Conservation (phyloP, 768 basidiomycete genomes). For the Leccinum uliginosum region DNA sequence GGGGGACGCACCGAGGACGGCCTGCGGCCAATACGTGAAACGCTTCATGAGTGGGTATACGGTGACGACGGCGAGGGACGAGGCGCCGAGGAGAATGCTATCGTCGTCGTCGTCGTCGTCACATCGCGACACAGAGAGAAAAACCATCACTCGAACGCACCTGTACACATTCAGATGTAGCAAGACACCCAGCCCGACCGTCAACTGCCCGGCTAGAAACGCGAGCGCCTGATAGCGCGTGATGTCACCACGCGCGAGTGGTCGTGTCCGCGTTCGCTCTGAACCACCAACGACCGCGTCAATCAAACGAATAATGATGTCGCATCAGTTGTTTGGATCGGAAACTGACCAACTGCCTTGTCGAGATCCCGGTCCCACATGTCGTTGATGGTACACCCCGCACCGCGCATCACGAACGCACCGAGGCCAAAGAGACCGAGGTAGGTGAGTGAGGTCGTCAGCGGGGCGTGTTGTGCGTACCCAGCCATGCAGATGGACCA, state of each 20-base stretch:
- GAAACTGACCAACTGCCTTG: constrained; percentile 84
- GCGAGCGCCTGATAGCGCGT: constrained; percentile 67
- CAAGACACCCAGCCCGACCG: constrained; percentile 78
- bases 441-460: constrained; percentile 67
- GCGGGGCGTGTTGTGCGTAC: constrained; percentile 68
- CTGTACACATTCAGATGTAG: constrained; percentile 95
- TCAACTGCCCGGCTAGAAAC: constrained; percentile 81
- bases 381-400: constrained; percentile 98
- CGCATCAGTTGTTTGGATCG: too few species aligned
- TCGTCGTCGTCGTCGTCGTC: background rate
- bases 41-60: constrained; percentile 98
- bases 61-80: constrained; percentile 82
- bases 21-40: constrained; percentile 94
- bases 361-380: constrained; percentile 97
- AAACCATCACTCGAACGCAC: constrained; percentile 38
- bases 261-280: constrained; percentile 87
- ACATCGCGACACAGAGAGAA: background rate
- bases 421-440: constrained; percentile 83
- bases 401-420: constrained; percentile 93
- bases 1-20: constrained; percentile 72
- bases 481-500: constrained; percentile 99
- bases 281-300: too few species aligned
- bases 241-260: constrained; percentile 82
- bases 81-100: constrained; percentile 84
- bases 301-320: too few species aligned